Conservation (phyloP, 345 rosid genomes). For the Bruguiera parviflora region DNA sequence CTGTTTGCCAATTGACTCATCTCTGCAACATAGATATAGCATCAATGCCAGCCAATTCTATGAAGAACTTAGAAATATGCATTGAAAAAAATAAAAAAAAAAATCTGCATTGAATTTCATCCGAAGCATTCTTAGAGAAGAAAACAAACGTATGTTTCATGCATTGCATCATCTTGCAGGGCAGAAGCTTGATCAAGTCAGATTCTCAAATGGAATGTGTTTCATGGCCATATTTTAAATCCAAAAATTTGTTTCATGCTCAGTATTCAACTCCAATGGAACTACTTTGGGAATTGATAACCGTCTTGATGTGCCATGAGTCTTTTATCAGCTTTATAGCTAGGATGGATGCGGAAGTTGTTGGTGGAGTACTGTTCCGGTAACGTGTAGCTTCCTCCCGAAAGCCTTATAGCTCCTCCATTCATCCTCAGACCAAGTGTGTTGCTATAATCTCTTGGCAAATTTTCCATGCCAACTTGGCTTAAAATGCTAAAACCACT, state of each 20-base stretch:
- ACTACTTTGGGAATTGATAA: constrained; percentile 20
- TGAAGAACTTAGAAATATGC: too few relatives aligned
- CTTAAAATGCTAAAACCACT: constrained; percentile 22
- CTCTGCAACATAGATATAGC: constrained; percentile 1
- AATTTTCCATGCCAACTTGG: constrained; percentile 28
- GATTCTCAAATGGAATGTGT: neutral
- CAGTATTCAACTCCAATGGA: neutral
- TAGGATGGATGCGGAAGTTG: constrained; percentile 26
- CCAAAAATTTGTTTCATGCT: constrained; percentile 2
- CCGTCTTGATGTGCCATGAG: constrained; percentile 25
- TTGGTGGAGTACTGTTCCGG: constrained; percentile 31
- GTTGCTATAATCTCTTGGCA: constrained; percentile 20
- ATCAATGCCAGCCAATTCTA: constrained; percentile 11
- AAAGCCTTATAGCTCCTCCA: constrained; percentile 29
- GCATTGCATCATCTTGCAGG: too few relatives aligned
- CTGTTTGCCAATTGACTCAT: constrained; percentile 1
- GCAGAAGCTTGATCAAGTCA: neutral
- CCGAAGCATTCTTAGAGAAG: neutral
- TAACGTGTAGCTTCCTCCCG: constrained; percentile 27
- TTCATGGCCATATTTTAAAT: too few relatives aligned
- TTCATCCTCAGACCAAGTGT: constrained; percentile 9
- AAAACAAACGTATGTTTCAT: neutral
- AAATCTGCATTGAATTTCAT: neutral
- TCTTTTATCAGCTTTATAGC: constrained; percentile 30
- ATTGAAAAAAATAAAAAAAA: too few relatives aligned